Base-by-base conservation (phyloP, 1,284 basidiomycete genomes). In the Heterobasidion irregulare region DNA sequence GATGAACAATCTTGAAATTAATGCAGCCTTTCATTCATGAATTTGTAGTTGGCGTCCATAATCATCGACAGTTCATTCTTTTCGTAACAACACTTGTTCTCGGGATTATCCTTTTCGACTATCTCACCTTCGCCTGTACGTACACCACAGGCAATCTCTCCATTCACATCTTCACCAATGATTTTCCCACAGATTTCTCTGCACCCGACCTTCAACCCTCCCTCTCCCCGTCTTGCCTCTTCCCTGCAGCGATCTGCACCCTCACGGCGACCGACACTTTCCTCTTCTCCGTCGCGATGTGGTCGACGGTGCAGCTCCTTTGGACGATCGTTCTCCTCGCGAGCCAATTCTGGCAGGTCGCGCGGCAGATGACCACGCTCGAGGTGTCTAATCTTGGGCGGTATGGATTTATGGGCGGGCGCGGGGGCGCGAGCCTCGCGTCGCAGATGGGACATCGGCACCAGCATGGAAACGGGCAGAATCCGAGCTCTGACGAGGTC, bases 331-430 rank as follows among this genome's bases (percentile, higher is more conserved):
- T 99, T 54, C 84, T 99, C 48, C 83, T 96, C 52, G 78, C 77
- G 41, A 86, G 86, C 6, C 97, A 99, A 65, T 75, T 87, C 44
- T 97, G 92, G 89, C 96, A 98, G 71, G 83, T 98, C 53, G 81
- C 86, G 8, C 80, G 89, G 16, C 96, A 99, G 67, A 92, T 99
- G 83, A 99, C 96, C 0, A 98, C 96, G 0, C 80, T 97, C 56
- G 96, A 99, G 67, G 92, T 98, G 6, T 89, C 86, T 57, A 99
- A 99, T 66, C 82, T 98, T 2, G 94, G 95, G 0, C 80, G 96
- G 51, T 98, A 89, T 65, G 96, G 97, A 2, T 98, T 86, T 74
- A 98, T 99, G 94, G 97, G 96, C 50, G 94, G 94, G 0, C 84
- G 91, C 34, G 93, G 92, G 0, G 91, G 92, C 6, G 79, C 79